A percentile compares a stretch with the other conserved stretches of the same genome.
These are phyloP conservation scores for Epichloe elymi DNA, from an alignment of 2,329 filamentous ascomycete genomes.

Conservation along the genomic window DNA sequence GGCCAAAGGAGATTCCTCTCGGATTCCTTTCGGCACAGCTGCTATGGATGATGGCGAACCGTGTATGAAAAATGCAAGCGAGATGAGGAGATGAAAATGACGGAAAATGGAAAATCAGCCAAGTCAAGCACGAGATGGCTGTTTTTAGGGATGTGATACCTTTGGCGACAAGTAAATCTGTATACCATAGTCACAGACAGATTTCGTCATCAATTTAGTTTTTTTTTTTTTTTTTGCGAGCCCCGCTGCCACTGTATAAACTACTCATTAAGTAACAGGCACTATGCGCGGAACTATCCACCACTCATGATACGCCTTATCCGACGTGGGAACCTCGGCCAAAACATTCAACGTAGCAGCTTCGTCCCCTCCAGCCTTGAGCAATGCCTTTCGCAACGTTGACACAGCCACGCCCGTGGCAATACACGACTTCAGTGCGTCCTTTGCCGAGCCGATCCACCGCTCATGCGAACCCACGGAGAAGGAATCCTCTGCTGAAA, in stretches of 20 bases:
- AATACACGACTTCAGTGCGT: slow-evolving; percentile 56
- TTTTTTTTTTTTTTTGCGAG: background rate
- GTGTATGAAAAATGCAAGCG: background rate
- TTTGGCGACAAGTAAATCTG: background rate
- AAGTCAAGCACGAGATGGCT: background rate
- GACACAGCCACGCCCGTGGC: slow-evolving; percentile 52
- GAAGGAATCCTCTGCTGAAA: slow-evolving; percentile 39
- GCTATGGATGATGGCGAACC: background rate
- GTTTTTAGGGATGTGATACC: background rate
- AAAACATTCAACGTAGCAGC: slow-evolving; percentile 25
- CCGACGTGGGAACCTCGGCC: slow-evolving; percentile 38
- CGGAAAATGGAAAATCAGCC: too few species aligned
- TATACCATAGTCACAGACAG: slow-evolving; percentile 1
- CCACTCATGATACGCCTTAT: slow-evolving; percentile 48
- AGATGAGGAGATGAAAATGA: background rate
- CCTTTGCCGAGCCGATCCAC: slow-evolving; percentile 48
- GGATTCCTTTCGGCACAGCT: background rate
- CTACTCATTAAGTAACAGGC: background rate
- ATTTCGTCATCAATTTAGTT: background rate
- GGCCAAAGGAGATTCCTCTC: background rate
- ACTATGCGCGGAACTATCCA: slow-evolving; percentile 47
- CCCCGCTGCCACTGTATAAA: background rate
- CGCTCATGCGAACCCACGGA: slow-evolving; percentile 43
- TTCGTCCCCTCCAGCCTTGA: slow-evolving; percentile 15
- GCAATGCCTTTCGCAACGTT: slow-evolving; percentile 43